Base-by-base conservation (phyloP, 2,329 filamentous ascomycete species). In the Golovinomyces cichoracearum region DNA sequence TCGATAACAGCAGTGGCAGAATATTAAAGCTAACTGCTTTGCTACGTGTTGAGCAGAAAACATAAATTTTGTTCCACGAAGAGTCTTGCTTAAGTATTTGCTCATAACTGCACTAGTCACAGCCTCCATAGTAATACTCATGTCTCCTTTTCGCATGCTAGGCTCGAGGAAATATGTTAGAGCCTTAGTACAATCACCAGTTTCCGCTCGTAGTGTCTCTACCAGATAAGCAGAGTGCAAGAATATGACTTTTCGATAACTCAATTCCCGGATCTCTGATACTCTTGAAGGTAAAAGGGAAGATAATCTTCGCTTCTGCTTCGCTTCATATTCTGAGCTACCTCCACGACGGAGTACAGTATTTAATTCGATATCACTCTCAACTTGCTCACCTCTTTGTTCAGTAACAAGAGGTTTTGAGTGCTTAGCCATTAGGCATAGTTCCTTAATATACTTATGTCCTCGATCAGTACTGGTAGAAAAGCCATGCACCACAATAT, bases 321-420 rank as follows among this genome's bases (percentile, higher is more conserved):
- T 73, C 1, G 76, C 65, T 49, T 84, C 78, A 52, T 86, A 76
- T 26, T 88, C 81, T 5, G 78, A 74, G 53, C 76, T 83, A 68
- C 84, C 83, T 17, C 86, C 88, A 52, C 90, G 76, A 51, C 88
- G 78, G 47, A 99, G 69, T 17, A 95, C 81, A 0, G 85, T 93
- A 59, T 98, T 95, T 37, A 98, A 72, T 59, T 98, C 90, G 49
- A 99, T 88, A 55, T 95, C 90, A 61, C 86, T 94, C 63, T 98
- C 90, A 9, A 90, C 72, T 59, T 92, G 79, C 56, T 93, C 86
- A 26, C 83, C 80, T 50, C 85, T 77, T 60, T 92, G 82, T 59
- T 93, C 84, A 1, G 86, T 77, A 27, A 98, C 80, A 49, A 98
- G 66, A 0, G 90, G 82, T 25, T 82, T 78, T 12, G 86, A 93